A percentile compares a stretch with the other conserved stretches of the same genome.
Evolutionary conservation across 164 flowering plant species (phyloP).

Genomic region (Nelumbo lutea): DNA sequence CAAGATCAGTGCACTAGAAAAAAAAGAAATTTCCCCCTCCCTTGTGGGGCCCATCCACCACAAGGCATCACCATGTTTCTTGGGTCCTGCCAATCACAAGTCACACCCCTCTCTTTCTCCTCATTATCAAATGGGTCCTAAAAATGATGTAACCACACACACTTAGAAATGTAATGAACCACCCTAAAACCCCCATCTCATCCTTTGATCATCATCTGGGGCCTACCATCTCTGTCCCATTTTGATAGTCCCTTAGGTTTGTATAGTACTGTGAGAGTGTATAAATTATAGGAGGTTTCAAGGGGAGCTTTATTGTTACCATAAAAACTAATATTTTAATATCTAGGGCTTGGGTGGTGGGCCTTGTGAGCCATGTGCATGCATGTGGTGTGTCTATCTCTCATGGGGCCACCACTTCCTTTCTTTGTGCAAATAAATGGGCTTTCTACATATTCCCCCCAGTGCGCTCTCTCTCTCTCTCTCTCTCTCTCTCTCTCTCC

Average conservation of each 20-base stretch:
- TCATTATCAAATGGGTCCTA: neutral
- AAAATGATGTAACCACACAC: neutral
- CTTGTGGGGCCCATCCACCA: constrained; percentile 16
- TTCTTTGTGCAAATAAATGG: constrained; percentile 39
- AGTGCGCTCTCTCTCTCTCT: constrained; percentile 20
- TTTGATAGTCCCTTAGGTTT: too few relatives aligned
- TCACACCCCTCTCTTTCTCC: neutral
- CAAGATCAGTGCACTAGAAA: constrained; percentile 22
- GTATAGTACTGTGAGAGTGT: too few relatives aligned
- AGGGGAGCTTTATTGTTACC: neutral
- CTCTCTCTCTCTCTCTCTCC: constrained; percentile 21
- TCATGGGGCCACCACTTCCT: constrained; percentile 39
- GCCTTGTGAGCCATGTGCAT: constrained; percentile 55
- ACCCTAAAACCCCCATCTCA: neutral
- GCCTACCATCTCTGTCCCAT: neutral
- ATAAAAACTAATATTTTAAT: neutral
- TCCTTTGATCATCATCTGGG: neutral
- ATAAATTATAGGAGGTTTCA: neutral
- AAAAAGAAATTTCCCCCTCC: constrained; percentile 7
- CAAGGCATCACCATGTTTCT: constrained; percentile 37
- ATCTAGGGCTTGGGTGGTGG: constrained; percentile 38
- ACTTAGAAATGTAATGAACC: neutral
- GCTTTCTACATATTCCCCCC: constrained; percentile 25
- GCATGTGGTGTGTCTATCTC: constrained; percentile 72
- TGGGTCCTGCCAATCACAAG: constrained; percentile 42